Evolutionary conservation across 1,284 basidiomycete genomes (phyloP).

Genomic region (Bothia castanella): DNA sequence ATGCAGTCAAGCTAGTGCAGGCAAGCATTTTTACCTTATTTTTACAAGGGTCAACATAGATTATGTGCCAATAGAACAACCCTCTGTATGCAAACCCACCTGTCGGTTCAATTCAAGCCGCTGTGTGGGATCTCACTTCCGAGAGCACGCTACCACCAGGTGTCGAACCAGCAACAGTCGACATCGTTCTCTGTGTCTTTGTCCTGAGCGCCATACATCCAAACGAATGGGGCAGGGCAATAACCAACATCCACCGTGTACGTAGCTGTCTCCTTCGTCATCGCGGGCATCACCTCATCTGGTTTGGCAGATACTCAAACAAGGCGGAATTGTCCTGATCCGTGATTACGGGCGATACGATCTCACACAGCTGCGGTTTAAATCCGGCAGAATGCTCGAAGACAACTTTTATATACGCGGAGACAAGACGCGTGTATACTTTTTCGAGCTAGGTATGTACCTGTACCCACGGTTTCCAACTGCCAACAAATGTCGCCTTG

Average conservation of each 20-base stretch:
- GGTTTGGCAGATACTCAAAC: constrained; percentile 76
- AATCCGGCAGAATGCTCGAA: constrained; percentile 79
- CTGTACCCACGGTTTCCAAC: not conserved
- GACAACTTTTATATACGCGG: constrained; percentile 95
- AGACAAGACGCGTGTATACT: constrained; percentile 95
- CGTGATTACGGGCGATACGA: constrained; percentile 97
- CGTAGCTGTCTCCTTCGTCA: constrained; percentile 12
- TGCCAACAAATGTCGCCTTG: not conserved
- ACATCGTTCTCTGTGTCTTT: constrained; percentile 92
- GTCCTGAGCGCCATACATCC: constrained; percentile 95
- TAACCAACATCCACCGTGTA: constrained; percentile 81
- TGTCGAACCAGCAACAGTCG: constrained; percentile 65
- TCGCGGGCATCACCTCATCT: not conserved
- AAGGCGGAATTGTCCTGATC: constrained; percentile 79
- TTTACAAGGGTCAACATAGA: not conserved
- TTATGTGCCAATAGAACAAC: constrained; percentile 44
- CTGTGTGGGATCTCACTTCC: constrained; percentile 90
- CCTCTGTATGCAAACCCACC: constrained; percentile 68
- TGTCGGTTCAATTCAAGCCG: constrained; percentile 69
- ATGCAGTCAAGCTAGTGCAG: constrained; percentile 91
- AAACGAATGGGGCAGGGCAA: constrained; percentile 83
- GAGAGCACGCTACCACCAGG: constrained; percentile 57
- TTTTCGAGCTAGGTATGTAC: constrained; percentile 76
- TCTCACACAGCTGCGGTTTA: constrained; percentile 91
- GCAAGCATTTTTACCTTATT: constrained; percentile 34